Percentiles rank a stretch among this genome's conserved stretches.
Evolutionary conservation across 140 eudicot species (phyloP).

Genomic region (Flaveria floridana): DNA sequence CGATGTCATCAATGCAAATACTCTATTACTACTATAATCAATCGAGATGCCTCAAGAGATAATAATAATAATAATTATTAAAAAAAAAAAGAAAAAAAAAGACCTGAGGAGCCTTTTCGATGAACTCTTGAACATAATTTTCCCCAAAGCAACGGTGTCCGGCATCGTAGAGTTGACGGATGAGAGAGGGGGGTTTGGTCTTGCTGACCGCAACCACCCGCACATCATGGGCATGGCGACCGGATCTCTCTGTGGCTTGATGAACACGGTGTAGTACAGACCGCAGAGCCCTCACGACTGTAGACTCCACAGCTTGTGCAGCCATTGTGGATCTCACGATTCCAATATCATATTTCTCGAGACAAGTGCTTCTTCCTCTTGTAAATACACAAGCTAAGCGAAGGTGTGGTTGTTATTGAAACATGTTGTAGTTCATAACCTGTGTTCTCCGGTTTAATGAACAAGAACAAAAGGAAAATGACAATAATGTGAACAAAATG

Average conservation of each 20-base stretch:
- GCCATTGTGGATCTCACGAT: conserved; percentile 45
- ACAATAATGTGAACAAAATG: too few relatives aligned
- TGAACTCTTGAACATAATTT: conserved; percentile 81
- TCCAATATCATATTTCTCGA: conserved; percentile 22
- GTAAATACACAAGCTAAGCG: too few relatives aligned
- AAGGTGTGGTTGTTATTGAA: too few relatives aligned
- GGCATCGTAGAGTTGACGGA: conserved; percentile 75
- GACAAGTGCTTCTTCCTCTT: conserved; percentile 3
- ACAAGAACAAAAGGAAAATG: too few relatives aligned
- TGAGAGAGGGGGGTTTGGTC: conserved; percentile 75
- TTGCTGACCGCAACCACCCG: conserved; percentile 83
- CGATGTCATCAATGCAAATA: conserved; percentile 8
- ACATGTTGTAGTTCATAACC: too few relatives aligned
- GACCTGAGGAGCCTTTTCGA: conserved; percentile 93
- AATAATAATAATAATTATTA: not conserved
- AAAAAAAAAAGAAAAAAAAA: not conserved
- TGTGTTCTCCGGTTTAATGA: too few relatives aligned
- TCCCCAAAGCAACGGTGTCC: conserved; percentile 97
- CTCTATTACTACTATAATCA: not conserved
- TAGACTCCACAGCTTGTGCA: conserved; percentile 61
- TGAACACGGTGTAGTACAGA: conserved; percentile 69
- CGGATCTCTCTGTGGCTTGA: conserved; percentile 69
- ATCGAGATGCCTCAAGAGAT: too few relatives aligned
- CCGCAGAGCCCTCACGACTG: conserved; percentile 67
- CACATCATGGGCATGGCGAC: conserved; percentile 65